Base-by-base conservation (phyloP, 2,329 filamentous ascomycete species). In the Exophiala xenobiotica region DNA sequence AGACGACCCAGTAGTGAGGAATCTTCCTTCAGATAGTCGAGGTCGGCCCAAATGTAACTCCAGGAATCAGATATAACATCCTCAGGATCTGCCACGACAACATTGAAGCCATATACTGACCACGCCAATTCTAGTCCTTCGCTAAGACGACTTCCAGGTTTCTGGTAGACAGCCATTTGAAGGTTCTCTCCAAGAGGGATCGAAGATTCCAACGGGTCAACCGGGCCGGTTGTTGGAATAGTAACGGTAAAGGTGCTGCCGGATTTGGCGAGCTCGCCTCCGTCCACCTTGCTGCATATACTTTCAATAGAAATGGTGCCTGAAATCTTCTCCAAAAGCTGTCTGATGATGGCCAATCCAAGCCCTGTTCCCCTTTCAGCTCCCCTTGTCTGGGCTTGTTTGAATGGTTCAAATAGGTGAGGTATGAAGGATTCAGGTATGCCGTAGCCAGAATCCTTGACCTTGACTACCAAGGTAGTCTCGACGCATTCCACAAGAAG, bases 331-430 rank as follows among this genome's bases (percentile, higher is more conserved):
- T 62, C 46, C 9, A 67, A 35, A 24, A 67, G 56, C 20, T 67
- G 62, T 48, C 61, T 63, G 40, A 67, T 58, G 20, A 67, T 66
- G 27, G 62, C 65, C 40, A 67, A 47, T 7, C 65, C 65, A 9
- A 67, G 58, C 6, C 65, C 65, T 5, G 65, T 66, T 7, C 57
- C 64, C 52, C 62, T 50, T 42, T 64, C 61, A 4, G 61, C 60
- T 16, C 64, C 66, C 51, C 64, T 47, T 9, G 61, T 63, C 39
- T 66, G 60, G 27, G 65, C 64, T 55, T 67, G 64, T 38, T 61
- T 51, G 65, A 87, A 88, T 1, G 85, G 80, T 58, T 84, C 84
- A 71, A 88, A 88, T 0, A 88, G 72, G 46, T 80, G 79, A 0
- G 82, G 81, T 44, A 85, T 67, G 62, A 87, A 88, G 5, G 79